Conservation (phyloP, 2,329 filamentous ascomycete genomes). For the Fusarium verticillioides region DNA sequence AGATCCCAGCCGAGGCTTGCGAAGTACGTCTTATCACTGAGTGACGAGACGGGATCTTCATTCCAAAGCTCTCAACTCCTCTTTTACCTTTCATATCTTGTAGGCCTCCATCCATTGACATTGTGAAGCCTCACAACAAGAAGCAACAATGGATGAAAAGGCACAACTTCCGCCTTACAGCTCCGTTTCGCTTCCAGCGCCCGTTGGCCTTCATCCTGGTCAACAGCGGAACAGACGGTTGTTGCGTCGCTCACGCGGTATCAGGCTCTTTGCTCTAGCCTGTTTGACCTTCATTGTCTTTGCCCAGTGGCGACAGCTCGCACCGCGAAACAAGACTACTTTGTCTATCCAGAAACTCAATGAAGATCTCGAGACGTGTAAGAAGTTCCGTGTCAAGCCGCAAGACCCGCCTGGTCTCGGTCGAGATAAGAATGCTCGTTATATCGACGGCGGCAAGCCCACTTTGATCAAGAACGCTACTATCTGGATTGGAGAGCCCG, state of each 20-base stretch:
- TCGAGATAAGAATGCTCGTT: constrained; percentile 70
- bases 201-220: constrained; percentile 15
- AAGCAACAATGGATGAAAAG: constrained; percentile 53
- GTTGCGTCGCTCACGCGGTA: constrained; percentile 56
- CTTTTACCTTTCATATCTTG: background rate
- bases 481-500: constrained; percentile 73
- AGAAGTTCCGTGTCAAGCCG: constrained; percentile 64
- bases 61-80: constrained; percentile 24
- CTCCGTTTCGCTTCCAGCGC: constrained; percentile 46
- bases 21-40: constrained; percentile 17
- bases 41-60: constrained; percentile 22
- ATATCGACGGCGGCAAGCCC: constrained; percentile 66
- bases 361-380: constrained; percentile 66
- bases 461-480: constrained; percentile 74
- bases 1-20: constrained; percentile 1
- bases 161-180: constrained; percentile 59
- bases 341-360: constrained; percentile 65
- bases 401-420: constrained; percentile 65
- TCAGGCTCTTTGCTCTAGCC: constrained; percentile 57
- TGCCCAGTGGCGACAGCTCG: constrained; percentile 59
- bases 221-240: constrained; percentile 41
- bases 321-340: constrained; percentile 43
- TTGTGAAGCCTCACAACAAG: background rate
- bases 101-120: background rate
- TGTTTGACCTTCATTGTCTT: constrained; percentile 64